phyloP scores from a whole-genome alignment of 2,329 filamentous ascomycete genomes.

The Tolypocladium nubicola region DNA sequence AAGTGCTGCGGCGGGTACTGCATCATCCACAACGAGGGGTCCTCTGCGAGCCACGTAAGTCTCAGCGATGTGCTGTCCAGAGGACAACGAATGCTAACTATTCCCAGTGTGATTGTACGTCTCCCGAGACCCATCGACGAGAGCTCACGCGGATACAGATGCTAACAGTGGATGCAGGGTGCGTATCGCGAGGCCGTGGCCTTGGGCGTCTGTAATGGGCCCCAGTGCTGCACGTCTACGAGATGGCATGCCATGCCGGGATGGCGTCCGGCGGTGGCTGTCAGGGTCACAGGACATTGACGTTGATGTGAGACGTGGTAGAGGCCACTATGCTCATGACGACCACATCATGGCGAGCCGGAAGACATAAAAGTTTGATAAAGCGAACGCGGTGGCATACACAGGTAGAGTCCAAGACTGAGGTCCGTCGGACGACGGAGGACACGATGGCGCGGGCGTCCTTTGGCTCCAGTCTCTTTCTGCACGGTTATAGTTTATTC shows the following conservation, averaged over 20 bases:
- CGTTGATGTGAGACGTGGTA: background rate
- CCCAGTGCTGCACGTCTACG: background rate
- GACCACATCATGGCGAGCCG: background rate
- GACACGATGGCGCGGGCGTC: background rate
- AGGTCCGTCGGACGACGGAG: background rate
- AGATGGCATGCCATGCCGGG: background rate
- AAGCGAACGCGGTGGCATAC: background rate
- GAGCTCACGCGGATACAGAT: background rate
- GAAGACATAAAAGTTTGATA: background rate
- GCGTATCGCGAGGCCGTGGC: slow-evolving; percentile 22
- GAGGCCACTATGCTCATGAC: background rate
- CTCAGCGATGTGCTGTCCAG: background rate
- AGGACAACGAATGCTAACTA: slow-evolving; percentile 16
- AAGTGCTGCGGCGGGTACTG: slow-evolving; percentile 75
- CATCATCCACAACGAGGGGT: slow-evolving; percentile 72
- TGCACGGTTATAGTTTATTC: background rate
- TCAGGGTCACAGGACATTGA: background rate
- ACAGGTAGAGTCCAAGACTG: background rate
- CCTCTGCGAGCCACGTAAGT: slow-evolving; percentile 50
- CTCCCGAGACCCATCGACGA: background rate
- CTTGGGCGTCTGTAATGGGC: slow-evolving; percentile 14
- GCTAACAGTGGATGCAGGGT: slow-evolving; percentile 15
- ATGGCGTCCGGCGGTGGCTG: background rate
- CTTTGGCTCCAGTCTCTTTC: background rate
- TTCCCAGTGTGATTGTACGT: slow-evolving; percentile 36